phyloP scores from a whole-genome alignment of 495 filamentous ascomycete species.

The Cetradonia linearis region DNA sequence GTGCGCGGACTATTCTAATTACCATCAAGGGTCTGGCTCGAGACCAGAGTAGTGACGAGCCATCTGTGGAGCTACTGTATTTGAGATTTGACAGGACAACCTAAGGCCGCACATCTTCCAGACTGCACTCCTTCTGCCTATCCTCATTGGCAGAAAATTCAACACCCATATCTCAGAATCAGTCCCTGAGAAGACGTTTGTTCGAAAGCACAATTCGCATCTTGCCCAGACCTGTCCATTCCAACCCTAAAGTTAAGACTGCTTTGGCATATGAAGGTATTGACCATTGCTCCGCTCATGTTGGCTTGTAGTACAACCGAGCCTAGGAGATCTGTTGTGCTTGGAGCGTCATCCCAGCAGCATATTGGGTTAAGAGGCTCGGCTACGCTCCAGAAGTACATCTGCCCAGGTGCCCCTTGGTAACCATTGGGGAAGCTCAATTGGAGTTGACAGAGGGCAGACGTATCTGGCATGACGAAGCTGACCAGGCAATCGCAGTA shows the following conservation, averaged over 20 bases:
- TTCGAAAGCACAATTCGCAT: background rate
- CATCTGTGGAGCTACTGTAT: background rate
- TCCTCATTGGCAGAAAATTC: background rate
- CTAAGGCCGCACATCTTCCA: background rate
- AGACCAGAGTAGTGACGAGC: background rate
- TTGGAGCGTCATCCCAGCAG: background rate
- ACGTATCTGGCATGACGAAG: background rate
- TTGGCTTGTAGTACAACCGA: background rate
- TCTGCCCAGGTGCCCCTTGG: background rate
- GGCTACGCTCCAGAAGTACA: constrained; percentile 4
- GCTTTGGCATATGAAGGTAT: background rate
- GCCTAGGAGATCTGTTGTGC: background rate
- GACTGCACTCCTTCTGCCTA: too few species aligned
- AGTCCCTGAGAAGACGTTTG: constrained; percentile 1
- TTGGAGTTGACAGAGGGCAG: background rate
- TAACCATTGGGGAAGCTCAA: background rate
- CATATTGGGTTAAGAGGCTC: background rate
- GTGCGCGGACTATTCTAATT: background rate
- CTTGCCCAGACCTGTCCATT: background rate
- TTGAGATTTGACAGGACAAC: background rate
- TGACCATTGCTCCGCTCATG: background rate
- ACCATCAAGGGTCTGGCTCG: background rate
- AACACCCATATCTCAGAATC: constrained; percentile 1
- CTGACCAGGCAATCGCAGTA: constrained; percentile 3
- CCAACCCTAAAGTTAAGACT: background rate